phyloP scores from a whole-genome alignment of 2,329 filamentous ascomycete genomes.

The Fusarium sp. region DNA sequence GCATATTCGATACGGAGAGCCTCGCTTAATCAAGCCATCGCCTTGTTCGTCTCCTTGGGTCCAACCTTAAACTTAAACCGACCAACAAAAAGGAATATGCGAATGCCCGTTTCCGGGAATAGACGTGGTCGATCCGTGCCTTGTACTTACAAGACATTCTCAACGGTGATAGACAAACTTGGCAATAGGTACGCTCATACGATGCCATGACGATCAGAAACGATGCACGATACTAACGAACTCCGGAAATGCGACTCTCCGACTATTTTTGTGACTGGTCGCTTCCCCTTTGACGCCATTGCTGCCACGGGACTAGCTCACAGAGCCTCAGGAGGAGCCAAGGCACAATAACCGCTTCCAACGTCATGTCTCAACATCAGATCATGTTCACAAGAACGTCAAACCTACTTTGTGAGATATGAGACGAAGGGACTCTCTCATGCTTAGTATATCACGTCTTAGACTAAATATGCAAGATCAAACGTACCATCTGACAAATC shows the following conservation, averaged over 20 bases:
- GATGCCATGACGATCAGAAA: constrained; percentile 6
- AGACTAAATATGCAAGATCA: not conserved
- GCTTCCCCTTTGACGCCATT: not conserved
- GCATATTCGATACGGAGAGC: not conserved
- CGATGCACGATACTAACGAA: not conserved
- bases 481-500: not conserved
- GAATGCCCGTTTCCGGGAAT: constrained; percentile 2
- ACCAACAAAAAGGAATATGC: not conserved
- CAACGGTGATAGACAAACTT: constrained; percentile 19
- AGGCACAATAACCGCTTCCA: not conserved
- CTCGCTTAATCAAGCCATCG: not conserved
- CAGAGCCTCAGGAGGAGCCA: constrained; percentile 3
- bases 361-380: not conserved
- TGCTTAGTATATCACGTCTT: not conserved
- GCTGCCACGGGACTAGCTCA: not conserved
- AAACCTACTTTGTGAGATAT: not conserved
- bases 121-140: constrained; percentile 27
- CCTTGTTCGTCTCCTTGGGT: not conserved
- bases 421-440: not conserved
- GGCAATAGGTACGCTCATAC: not conserved
- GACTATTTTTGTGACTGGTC: constrained; percentile 4
- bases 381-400: not conserved
- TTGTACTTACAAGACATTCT: not conserved
- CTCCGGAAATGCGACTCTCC: not conserved
- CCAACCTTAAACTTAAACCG: not conserved